A percentile compares a stretch with the other conserved stretches of the same genome.
Conservation (phyloP, 306 rosid species). For the Trichosanthes truncata region DNA sequence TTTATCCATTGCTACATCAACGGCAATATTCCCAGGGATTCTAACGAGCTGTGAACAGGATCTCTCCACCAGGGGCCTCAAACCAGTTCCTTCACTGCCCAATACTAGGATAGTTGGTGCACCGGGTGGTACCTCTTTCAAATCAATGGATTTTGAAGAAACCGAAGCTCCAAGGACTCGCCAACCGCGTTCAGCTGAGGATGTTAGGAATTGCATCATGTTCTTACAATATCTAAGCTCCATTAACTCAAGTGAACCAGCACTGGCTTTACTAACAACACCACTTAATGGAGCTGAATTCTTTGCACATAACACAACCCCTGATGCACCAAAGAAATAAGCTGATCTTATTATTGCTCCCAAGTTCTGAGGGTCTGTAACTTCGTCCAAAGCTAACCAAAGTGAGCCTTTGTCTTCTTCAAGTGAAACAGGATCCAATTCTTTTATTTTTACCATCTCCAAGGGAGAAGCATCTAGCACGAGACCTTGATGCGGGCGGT, state of each 20-base stretch:
- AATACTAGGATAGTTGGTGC: conserved; percentile 78
- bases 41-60: conserved; percentile 73
- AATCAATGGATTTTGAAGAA: conserved; percentile 50
- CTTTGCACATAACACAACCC: conserved; percentile 83
- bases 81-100: conserved; percentile 92
- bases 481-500: conserved; percentile 88
- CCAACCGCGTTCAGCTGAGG: conserved; percentile 88
- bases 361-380: conserved; percentile 88
- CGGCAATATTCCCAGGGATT: conserved; percentile 54
- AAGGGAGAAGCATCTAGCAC: conserved; percentile 84
- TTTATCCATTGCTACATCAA: conserved; percentile 27
- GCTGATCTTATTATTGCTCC: conserved; percentile 92
- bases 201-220: conserved; percentile 90
- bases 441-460: conserved; percentile 75
- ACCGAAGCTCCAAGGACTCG: conserved; percentile 88
- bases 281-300: conserved; percentile 90
- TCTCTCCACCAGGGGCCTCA: conserved; percentile 93
- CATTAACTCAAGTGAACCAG: conserved; percentile 85
- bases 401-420: conserved; percentile 61
- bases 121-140: conserved; percentile 52
- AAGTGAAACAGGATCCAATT: conserved; percentile 56
- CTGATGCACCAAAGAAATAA: conserved; percentile 82
- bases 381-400: conserved; percentile 95
- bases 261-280: conserved; percentile 95
- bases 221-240: conserved; percentile 86